These are phyloP conservation scores for Fusarium lateritium DNA, from an alignment of 2,329 filamentous ascomycete genomes.

Conservation along the genomic window DNA sequence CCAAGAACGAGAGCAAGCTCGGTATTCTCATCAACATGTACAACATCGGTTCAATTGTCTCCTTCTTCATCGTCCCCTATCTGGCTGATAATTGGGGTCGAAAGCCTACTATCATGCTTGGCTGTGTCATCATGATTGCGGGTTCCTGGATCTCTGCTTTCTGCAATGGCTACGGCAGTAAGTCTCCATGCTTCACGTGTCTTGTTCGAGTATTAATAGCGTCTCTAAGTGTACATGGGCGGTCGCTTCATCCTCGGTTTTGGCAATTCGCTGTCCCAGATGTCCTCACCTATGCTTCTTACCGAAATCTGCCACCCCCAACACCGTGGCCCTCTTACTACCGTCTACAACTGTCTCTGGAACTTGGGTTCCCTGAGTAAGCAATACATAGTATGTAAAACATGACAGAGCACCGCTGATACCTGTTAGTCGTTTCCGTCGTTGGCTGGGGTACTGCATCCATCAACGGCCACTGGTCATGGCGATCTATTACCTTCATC, in stretches of 20 bases:
- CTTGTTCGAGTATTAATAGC: neutral
- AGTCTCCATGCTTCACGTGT: constrained; percentile 34
- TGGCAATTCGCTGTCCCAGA: constrained; percentile 75
- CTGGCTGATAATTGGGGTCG: constrained; percentile 62
- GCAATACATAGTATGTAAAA: neutral
- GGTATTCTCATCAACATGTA: constrained; percentile 67
- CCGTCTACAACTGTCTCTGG: constrained; percentile 79
- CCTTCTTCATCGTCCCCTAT: constrained; percentile 63
- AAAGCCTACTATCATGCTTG: constrained; percentile 59
- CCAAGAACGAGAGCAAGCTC: constrained; percentile 58
- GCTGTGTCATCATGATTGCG: constrained; percentile 63
- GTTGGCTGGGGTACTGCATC: constrained; percentile 74
- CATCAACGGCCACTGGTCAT: constrained; percentile 74
- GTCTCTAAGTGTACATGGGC: constrained; percentile 55
- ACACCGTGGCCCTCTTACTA: constrained; percentile 75
- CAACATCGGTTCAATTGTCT: constrained; percentile 65
- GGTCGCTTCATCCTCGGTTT: constrained; percentile 69
- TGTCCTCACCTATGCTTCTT: constrained; percentile 74
- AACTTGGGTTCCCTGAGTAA: constrained; percentile 68
- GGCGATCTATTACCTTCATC: constrained; percentile 76
- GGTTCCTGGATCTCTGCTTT: constrained; percentile 61
- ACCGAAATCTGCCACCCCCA: constrained; percentile 79
- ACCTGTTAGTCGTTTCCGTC: constrained; percentile 65
- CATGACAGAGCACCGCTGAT: neutral
- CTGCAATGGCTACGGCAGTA: constrained; percentile 60